Evolutionary conservation across 352 stramenopile genomes (phyloP), one percentile per base, ranked within the genome.

Genomic region (Phytophthora megakarya): DNA sequence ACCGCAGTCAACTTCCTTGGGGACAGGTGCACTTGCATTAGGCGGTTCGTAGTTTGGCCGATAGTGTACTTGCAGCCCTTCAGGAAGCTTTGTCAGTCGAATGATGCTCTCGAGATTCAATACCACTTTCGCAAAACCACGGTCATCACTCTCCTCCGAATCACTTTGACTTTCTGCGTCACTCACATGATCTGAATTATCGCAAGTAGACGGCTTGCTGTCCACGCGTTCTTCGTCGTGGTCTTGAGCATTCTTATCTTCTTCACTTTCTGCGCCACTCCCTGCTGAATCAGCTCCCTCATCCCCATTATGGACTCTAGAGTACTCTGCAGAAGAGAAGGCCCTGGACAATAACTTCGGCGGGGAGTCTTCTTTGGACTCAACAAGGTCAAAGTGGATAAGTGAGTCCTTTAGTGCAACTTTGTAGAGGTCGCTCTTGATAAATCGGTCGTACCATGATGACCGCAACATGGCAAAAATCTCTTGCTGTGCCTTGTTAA

Each of bases 21-120:
- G 43, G 49, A 76, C 56, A 30, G 61, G 42, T 46, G 80, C 18
- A 16, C 38, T 73, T 19, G 71, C 37, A 5, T 56, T 73, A 4
- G 70, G 67, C n/a, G 65, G 69, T 10, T 91, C 80, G 52, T 85
- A 92, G 53, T 95, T 81, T 32, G 86, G 86, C 5, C 84, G 79
- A 59, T 93, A 93, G 39, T 93, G 84, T 21, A 95, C 86, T 68
- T 95, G 86, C 0, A 95, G 70, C 3, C 86, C 86, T 26, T 92
- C 75, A 4, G 86, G 86, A 0, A 95, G 68, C 32, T 89, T 90
- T 4, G 84, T 95, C 25, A 92, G 70, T 11, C 86, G 82, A 45
- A 95, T 92, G 57, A 95, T 95, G 43, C 84, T 93, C 49, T 95
- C 86, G 5, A 95, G 59, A 67, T 95, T 86, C 6, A 95, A 64